Evolutionary conservation across 192 early-diverging fungal genomes (phyloP).

Genomic region (Lobosporangium transversale): DNA sequence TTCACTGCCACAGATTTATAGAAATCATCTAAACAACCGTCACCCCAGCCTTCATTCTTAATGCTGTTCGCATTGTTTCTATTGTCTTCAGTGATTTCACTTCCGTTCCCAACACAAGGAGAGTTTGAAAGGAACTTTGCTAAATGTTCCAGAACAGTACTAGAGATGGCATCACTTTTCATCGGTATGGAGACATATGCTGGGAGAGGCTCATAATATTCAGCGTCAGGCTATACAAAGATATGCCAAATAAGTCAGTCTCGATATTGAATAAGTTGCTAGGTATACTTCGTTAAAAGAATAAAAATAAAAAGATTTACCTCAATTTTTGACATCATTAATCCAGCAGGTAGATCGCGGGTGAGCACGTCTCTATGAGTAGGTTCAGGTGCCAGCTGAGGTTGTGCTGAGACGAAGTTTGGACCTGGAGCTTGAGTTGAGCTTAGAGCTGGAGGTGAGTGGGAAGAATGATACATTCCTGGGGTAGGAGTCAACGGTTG

Average conservation of each 20-base stretch:
- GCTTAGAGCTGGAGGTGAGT: background rate
- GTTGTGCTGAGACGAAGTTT: too few species aligned
- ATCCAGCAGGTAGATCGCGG: constrained; percentile 27
- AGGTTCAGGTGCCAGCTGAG: constrained; percentile 7
- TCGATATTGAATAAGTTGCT: too few species aligned
- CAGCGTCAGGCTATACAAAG: constrained; percentile 13
- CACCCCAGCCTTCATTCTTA: constrained; percentile 35
- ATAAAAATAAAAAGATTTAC: constrained; percentile 9
- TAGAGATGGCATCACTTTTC: background rate
- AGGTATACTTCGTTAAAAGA: background rate
- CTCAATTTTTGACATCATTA: constrained; percentile 46
- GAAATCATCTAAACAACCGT: constrained; percentile 15
- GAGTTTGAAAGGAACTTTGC: constrained; percentile 12
- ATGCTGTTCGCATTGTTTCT: background rate
- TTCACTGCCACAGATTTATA: constrained; percentile 5
- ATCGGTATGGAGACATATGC: constrained; percentile 20
- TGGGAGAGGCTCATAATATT: constrained; percentile 39
- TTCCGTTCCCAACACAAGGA: too few species aligned
- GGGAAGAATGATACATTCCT: background rate
- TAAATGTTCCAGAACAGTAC: background rate
- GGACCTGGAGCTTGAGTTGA: background rate
- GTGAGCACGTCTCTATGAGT: constrained; percentile 31
- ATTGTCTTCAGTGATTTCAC: background rate
- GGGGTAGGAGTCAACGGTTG: background rate
- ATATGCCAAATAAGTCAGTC: background rate